Base-by-base conservation (phyloP, 306 rosid species). In the Trifolium repens region DNA sequence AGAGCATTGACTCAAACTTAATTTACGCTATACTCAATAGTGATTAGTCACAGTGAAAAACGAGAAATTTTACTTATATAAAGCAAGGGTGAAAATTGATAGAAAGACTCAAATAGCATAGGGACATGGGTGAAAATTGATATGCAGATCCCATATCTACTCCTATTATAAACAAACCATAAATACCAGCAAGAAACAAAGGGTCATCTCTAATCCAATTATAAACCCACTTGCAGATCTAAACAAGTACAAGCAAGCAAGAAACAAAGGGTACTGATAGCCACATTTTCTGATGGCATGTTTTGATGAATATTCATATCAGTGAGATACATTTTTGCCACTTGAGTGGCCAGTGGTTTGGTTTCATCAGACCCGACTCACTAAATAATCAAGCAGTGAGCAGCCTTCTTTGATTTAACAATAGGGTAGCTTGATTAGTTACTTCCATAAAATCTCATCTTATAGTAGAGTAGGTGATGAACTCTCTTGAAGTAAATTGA, bases 401-500 rank as follows among this genome's bases (percentile, higher is more conserved):
- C 14, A 37, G 78, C 76, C 19, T 58, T 44, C 84, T 75, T 68
- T 8, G 17, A 71, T 60, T 65, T n/a, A 55, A 17, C 57, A 47
- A 8, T 42, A 44, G 77, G 9, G 67, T 53, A 79, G 72, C 83
- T 58, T 46, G 62, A 47, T 34, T 43, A 69, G 17, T 22, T 62
- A 17, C 59, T 60, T 77, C 46, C 78, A 54, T 17, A 50, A 69
- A 58, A 37, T 46, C 24, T 94, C 90, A 94, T 87, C 98, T 87
- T 67, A 94, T 79, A 15, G 84, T 66, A 42, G 98, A 86, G 84
- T 91, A 91, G 42, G 93, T 91, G 47, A 91, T 89, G 81, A 94
- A 91, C 84, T 91, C 91, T 63, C 80, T 81, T 27, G 96, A 94
- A 67, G 96, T 94, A 83, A 94, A 94, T 77, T 94, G 93, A 86